These are phyloP conservation scores for Nitzschia palea DNA, from an alignment of 108 stramenopile genomes.

Conservation along the genomic window DNA sequence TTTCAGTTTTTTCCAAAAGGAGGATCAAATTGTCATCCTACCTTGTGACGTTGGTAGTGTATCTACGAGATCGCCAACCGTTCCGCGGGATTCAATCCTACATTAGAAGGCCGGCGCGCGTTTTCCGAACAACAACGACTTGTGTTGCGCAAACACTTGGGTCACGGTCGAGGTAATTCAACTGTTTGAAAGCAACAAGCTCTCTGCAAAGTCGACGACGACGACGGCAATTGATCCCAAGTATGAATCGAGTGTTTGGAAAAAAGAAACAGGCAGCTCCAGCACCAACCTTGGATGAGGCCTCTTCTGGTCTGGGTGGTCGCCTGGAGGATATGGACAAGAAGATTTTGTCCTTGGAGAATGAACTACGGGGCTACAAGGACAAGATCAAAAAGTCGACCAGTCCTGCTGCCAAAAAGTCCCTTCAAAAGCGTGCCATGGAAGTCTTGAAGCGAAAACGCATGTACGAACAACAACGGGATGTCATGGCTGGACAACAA, in stretches of 20 bases:
- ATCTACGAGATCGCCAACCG: too few relatives aligned
- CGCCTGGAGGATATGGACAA: constrained; percentile 71
- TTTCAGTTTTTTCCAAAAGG: too few relatives aligned
- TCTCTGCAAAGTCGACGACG: too few relatives aligned
- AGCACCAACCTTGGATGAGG: constrained; percentile 75
- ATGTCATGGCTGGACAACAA: constrained; percentile 91
- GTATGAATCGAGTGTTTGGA: constrained; percentile 90
- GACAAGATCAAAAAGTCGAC: constrained; percentile 85
- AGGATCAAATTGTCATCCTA: too few relatives aligned
- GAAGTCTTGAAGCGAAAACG: constrained; percentile 93
- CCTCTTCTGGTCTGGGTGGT: constrained; percentile 59
- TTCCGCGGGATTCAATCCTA: too few relatives aligned
- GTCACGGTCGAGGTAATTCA: too few relatives aligned
- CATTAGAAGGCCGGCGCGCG: too few relatives aligned
- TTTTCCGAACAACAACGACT: too few relatives aligned
- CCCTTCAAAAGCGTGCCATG: constrained; percentile 88
- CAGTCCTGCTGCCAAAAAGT: constrained; percentile 71
- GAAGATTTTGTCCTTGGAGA: constrained; percentile 80
- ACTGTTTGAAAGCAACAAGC: too few relatives aligned
- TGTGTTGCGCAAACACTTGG: too few relatives aligned
- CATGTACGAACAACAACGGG: constrained; percentile 97
- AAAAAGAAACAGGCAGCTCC: constrained; percentile 78
- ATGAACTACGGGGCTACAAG: constrained; percentile 76
- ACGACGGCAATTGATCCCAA: too few relatives aligned
- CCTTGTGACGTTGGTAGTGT: too few relatives aligned